Evolutionary conservation across 805 yeast species (phyloP), one percentile per base, ranked within the genome.

Genomic region (Candida loeiensis): DNA sequence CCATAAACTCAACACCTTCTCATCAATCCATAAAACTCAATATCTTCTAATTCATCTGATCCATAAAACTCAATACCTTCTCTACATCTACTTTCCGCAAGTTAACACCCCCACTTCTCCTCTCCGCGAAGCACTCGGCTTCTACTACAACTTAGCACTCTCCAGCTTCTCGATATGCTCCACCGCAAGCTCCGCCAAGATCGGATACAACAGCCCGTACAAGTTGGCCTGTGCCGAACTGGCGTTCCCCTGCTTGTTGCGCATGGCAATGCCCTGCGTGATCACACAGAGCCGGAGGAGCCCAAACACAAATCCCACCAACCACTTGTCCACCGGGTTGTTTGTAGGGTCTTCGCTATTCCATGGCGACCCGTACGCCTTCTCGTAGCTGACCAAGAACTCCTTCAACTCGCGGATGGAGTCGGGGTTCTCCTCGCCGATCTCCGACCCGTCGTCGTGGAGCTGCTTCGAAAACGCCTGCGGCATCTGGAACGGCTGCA

Each of bases 221-320:
- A 55, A 55, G 5, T 58, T 57, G 2, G 83, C 83, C 40, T 67
- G 61, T 0, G 76, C 76, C 31, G 77, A 70, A 19, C 77, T 71
- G 1, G 82, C 82, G 26, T 69, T 71, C 8, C 82, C 82, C 37
- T 65, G 58, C 8, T 65, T 61, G 1, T 66, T 61, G 38, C 84
- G 62, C 61, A 79, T 77, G 4, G 78, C 79, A 36, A 79, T 77
- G 2, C 85, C 85, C 46, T 79, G 85, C 13, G 73, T 63, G 40
- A 79, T 79, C 13, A 79, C 82, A 43, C 74, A 66, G 14, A 78
- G 63, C 16, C 85, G 59, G 27, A 76, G 64, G 28, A 77, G 58
- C 0, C 81, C 81, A 56, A 77, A 79, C 2, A 76, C 79, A 11
- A 62, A 66, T 1, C 82, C 84, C 34, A 72, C 69, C 4, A 55